These are phyloP conservation scores for Talaromyces ruber DNA, from an alignment of 495 filamentous ascomycete genomes.

Conservation along the genomic window DNA sequence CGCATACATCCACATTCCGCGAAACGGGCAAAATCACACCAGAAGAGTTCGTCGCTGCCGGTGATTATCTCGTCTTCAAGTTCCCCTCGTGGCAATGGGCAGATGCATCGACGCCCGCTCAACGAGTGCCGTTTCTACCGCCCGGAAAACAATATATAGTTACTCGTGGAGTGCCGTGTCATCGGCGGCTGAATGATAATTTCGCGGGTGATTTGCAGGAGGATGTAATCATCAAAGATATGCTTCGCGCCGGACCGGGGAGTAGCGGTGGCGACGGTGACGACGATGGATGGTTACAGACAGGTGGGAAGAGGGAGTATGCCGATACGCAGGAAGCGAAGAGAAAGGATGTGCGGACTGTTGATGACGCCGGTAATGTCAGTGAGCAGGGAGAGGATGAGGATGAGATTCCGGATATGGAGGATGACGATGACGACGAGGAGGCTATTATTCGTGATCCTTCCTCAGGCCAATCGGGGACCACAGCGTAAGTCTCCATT, in stretches of 20 bases:
- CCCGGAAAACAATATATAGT: constrained; percentile 91
- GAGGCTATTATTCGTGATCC: constrained; percentile 91
- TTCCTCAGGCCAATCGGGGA: constrained; percentile 40
- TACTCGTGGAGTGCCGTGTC: constrained; percentile 87
- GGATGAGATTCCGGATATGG: constrained; percentile 93
- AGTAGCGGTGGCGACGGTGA: constrained; percentile 45
- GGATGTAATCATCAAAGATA: constrained; percentile 74
- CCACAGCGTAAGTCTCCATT: constrained; percentile 54
- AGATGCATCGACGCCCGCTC: constrained; percentile 67
- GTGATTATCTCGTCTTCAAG: constrained; percentile 98
- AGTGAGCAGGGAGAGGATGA: constrained; percentile 63
- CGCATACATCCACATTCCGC: constrained; percentile 87
- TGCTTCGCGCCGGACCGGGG: constrained; percentile 49
- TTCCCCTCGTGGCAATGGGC: constrained; percentile 99
- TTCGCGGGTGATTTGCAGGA: constrained; percentile 82
- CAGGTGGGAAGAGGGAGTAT: constrained; percentile 54
- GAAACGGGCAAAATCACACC: constrained; percentile 90
- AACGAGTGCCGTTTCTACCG: constrained; percentile 76
- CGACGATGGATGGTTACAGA: constrained; percentile 87
- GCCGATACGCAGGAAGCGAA: constrained; percentile 60
- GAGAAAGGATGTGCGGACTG: constrained; percentile 71
- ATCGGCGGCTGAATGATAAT: constrained; percentile 82
- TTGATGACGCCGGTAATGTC: constrained; percentile 73
- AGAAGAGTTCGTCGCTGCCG: constrained; percentile 91
- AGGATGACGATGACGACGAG: constrained; percentile 93